Evolutionary conservation across 2,329 filamentous ascomycete species (phyloP), one percentile per base, ranked within the genome.

Genomic region (Xenosphaeropsis pyriputrescens): DNA sequence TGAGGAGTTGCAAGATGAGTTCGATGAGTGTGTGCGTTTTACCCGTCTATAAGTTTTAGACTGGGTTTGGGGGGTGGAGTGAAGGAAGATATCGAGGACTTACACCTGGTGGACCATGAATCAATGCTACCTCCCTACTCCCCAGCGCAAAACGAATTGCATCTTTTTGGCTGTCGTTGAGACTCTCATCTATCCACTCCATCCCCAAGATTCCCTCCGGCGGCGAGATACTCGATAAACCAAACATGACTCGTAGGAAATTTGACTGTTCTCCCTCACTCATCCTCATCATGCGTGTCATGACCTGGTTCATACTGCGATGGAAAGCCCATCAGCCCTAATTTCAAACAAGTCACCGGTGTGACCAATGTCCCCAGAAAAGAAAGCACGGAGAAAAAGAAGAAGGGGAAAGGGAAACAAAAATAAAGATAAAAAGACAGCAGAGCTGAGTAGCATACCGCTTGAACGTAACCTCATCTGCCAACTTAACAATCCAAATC

Each of bases 11-110:
- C n/a, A 93, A 67, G 43, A 98, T 93, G 11, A 98, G 67, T 57
- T 98, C 91, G 42, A 98, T 89, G 30, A 98, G 63, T 0, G 91
- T 96, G 55, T 96, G 89, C 0, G 91, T 98, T 58, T 98, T 98
- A 35, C 91, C 91, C 0, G 91, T 98, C 66, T 78, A 39, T 39
- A 14, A 34, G 32, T 12, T 30, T 32, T 17, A 15, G 11, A 17
- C 14, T 18, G 5, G 6, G 18, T 7, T 7, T 26, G 7, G 3
- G 12, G 22, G 22, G n/a, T n/a, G 11, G 12, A 26, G 29, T 22
- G 39, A 15, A 32, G 15, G 30, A 26, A 11, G 12, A 13, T 29
- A 18, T 34, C 15, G 9, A 37, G 5, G 18, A 58, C 67, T 53
- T 57, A 74, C 73, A 1, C 91, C 91, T 1, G 91, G 91, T 1